Percentiles rank a stretch among this genome's conserved stretches.
Evolutionary conservation across 495 filamentous ascomycete genomes (phyloP).

Genomic region (Glonium stellatum): DNA sequence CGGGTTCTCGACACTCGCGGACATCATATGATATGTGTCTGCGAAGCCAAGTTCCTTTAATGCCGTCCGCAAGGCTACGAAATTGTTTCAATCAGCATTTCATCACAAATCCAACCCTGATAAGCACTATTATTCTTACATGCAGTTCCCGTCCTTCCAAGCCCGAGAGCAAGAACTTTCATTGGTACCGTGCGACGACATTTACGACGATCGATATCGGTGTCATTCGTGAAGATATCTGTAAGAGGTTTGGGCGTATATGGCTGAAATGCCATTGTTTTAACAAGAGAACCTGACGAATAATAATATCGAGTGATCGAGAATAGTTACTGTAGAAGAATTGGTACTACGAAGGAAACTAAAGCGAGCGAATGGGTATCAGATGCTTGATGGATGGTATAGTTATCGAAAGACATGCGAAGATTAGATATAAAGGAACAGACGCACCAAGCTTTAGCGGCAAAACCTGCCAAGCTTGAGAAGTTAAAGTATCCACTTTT

Average conservation of each 20-base stretch:
- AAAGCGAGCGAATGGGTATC: background rate
- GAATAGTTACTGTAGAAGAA: background rate
- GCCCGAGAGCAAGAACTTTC: slow-evolving; percentile 57
- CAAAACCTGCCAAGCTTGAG: background rate
- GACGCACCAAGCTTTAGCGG: background rate
- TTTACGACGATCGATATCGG: slow-evolving; percentile 55
- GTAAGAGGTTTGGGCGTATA: slow-evolving; percentile 34
- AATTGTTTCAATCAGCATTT: background rate
- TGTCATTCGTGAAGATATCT: slow-evolving; percentile 45
- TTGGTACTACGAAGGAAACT: background rate
- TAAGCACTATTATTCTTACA: slow-evolving; percentile 36
- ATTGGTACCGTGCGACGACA: slow-evolving; percentile 59
- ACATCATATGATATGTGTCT: slow-evolving; percentile 63
- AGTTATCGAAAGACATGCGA: background rate
- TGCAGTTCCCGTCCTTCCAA: slow-evolving; percentile 60
- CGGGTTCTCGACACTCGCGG: slow-evolving; percentile 53
- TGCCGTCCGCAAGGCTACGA: slow-evolving; percentile 51
- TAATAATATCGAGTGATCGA: background rate
- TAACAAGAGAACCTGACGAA: background rate
- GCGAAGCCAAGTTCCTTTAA: slow-evolving; percentile 54
- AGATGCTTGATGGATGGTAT: background rate
- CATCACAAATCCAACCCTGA: background rate
- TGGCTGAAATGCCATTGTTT: slow-evolving; percentile 29
- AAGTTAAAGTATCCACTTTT: background rate
- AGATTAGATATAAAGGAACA: background rate